Conservation (phyloP, 2,329 filamentous ascomycete genomes). For the Albifimbria verrucaria region DNA sequence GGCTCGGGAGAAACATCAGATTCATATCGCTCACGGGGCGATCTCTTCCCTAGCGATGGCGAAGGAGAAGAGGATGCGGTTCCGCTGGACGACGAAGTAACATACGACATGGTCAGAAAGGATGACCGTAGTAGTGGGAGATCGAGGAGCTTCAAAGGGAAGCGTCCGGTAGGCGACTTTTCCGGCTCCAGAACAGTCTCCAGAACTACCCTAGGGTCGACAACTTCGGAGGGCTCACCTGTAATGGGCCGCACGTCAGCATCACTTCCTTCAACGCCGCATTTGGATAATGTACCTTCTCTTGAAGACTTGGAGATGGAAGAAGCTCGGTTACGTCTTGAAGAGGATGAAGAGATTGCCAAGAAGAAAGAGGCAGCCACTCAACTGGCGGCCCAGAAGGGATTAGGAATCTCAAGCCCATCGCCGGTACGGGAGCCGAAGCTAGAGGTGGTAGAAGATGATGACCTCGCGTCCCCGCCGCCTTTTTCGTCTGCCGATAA, state of each 20-base stretch:
- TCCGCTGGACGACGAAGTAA: slow-evolving; percentile 90
- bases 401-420: slow-evolving; percentile 30
- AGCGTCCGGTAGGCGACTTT: slow-evolving; percentile 39
- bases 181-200: slow-evolving; percentile 50
- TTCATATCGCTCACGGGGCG: slow-evolving; percentile 81
- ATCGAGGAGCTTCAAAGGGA: slow-evolving; percentile 58
- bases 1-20: slow-evolving; percentile 80
- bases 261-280: slow-evolving; percentile 30
- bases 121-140: slow-evolving; percentile 66
- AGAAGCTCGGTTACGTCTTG: slow-evolving; percentile 45
- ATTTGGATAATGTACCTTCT: slow-evolving; percentile 39
- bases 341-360: slow-evolving; percentile 53
- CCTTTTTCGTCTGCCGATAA: too few species aligned
- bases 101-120: slow-evolving; percentile 73
- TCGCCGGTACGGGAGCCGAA: slow-evolving; percentile 17
- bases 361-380: slow-evolving; percentile 50
- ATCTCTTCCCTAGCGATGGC: slow-evolving; percentile 84
- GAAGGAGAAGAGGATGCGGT: slow-evolving; percentile 89
- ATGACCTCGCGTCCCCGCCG: too few species aligned
- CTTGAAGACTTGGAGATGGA: slow-evolving; percentile 51
- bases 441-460: slow-evolving; percentile 28
- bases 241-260: slow-evolving; percentile 19
- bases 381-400: slow-evolving; percentile 47
- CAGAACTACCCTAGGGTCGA: slow-evolving; percentile 54
- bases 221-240: slow-evolving; percentile 30